Evolutionary conservation across 495 filamentous ascomycete species (phyloP).

Genomic region (Neurospora sublineolata): DNA sequence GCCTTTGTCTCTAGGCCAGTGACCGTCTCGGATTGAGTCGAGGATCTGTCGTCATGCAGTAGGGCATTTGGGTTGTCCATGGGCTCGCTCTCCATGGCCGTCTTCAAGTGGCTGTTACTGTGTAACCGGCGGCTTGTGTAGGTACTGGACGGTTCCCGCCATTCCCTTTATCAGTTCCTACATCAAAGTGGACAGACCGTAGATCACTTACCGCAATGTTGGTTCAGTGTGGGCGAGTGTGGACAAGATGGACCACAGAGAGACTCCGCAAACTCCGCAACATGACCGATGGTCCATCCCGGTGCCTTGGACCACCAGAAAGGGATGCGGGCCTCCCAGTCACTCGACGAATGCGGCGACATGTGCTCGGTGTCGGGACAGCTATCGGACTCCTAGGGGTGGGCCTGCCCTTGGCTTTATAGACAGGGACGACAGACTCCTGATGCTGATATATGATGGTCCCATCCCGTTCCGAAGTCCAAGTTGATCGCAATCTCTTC

Average conservation of each 20-base stretch:
- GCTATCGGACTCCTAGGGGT: background rate
- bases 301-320: background rate
- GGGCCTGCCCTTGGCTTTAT: background rate
- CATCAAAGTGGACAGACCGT: background rate
- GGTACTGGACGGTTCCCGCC: background rate
- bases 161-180: background rate
- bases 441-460: background rate
- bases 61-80: no score
- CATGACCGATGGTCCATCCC: background rate
- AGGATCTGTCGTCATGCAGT: background rate
- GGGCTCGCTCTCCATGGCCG: background rate
- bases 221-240: background rate
- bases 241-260: background rate
- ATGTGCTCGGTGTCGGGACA: background rate
- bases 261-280: background rate
- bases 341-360: background rate
- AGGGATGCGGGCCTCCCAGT: background rate
- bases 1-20: background rate
- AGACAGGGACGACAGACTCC: background rate
- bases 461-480: background rate
- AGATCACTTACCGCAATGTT: background rate
- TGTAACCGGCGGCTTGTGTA: background rate
- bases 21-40: background rate
- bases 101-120: background rate
- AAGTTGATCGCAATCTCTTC: background rate